A percentile compares a stretch with the other conserved stretches of the same genome.
These are phyloP conservation scores for Heritiera littoralis DNA, from an alignment of 345 rosid genomes.

Conservation along the genomic window DNA sequence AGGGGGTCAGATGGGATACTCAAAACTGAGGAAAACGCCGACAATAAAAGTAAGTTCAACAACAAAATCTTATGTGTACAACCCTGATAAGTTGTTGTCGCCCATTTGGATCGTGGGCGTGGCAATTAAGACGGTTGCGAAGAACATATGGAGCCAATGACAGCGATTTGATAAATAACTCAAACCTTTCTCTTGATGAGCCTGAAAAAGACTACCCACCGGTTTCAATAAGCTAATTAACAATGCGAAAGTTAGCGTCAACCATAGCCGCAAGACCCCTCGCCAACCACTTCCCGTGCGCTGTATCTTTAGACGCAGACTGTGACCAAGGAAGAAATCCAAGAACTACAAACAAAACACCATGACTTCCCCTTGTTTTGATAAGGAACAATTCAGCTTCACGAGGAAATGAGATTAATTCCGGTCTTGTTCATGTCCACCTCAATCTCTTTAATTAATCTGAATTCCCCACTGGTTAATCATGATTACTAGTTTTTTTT, in stretches of 20 bases:
- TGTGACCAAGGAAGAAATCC: slow-evolving; percentile 1
- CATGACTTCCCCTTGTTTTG: slow-evolving; percentile 20
- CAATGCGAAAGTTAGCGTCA: not conserved
- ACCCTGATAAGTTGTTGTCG: slow-evolving; percentile 22
- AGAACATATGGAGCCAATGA: slow-evolving; percentile 19
- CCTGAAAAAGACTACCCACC: slow-evolving; percentile 15
- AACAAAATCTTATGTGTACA: slow-evolving; percentile 22
- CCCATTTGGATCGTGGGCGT: slow-evolving; percentile 22
- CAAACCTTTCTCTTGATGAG: not conserved
- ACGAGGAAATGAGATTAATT: not conserved
- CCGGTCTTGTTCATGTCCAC: slow-evolving; percentile 18
- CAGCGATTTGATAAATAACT: slow-evolving; percentile 17
- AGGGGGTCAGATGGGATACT: not conserved
- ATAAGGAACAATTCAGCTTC: slow-evolving; percentile 26
- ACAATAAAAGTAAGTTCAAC: slow-evolving; percentile 9
- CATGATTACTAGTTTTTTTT: not conserved
- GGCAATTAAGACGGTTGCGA: slow-evolving; percentile 23
- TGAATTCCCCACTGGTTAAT: slow-evolving; percentile 15
- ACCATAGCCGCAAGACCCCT: slow-evolving; percentile 6
- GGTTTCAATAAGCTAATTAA: not conserved
- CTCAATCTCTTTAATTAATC: slow-evolving; percentile 15
- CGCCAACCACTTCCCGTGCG: not conserved
- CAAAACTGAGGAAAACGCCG: not conserved
- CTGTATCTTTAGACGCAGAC: not conserved
- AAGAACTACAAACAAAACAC: slow-evolving; percentile 11